A percentile compares a stretch with the other conserved stretches of the same genome.
These are phyloP conservation scores for Ormosia emarginata DNA, from an alignment of 306 rosid species.

Conservation along the genomic window DNA sequence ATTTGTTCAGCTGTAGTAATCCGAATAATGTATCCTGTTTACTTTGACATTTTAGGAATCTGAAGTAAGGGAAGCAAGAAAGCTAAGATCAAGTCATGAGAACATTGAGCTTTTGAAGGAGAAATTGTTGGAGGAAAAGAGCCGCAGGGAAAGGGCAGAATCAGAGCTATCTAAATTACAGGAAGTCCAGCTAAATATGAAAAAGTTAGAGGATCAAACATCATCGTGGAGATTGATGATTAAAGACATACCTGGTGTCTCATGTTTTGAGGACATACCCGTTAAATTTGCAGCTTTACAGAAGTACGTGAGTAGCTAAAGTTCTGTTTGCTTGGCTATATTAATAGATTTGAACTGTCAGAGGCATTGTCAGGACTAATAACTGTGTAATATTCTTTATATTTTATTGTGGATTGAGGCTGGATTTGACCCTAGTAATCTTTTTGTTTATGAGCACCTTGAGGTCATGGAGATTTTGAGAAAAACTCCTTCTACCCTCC, in stretches of 20 bases:
- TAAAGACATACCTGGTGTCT: conserved; percentile 70
- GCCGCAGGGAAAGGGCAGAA: conserved; percentile 69
- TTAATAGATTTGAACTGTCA: neutral
- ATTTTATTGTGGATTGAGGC: neutral
- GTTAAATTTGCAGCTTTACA: conserved; percentile 76
- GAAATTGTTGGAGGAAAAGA: conserved; percentile 75
- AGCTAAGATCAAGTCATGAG: conserved; percentile 74
- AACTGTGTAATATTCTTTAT: neutral
- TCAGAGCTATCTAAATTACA: conserved; percentile 70
- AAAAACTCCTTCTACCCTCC: conserved; percentile 10
- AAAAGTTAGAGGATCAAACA: conserved; percentile 76
- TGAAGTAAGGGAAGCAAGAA: conserved; percentile 92
- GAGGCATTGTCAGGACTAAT: neutral
- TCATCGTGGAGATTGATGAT: conserved; percentile 63
- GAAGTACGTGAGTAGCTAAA: conserved; percentile 53
- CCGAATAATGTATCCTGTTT: conserved; percentile 20
- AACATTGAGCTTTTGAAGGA: conserved; percentile 73
- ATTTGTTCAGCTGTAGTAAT: neutral
- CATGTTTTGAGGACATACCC: conserved; percentile 75
- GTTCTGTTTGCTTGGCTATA: conserved; percentile 15
- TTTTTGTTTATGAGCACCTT: conserved; percentile 4
- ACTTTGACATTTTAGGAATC: conserved; percentile 63
- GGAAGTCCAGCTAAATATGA: conserved; percentile 60
- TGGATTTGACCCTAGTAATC: neutral
- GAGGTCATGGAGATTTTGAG: neutral